Conservation (phyloP, 2,329 filamentous ascomycete species). For the Fusarium setosum region DNA sequence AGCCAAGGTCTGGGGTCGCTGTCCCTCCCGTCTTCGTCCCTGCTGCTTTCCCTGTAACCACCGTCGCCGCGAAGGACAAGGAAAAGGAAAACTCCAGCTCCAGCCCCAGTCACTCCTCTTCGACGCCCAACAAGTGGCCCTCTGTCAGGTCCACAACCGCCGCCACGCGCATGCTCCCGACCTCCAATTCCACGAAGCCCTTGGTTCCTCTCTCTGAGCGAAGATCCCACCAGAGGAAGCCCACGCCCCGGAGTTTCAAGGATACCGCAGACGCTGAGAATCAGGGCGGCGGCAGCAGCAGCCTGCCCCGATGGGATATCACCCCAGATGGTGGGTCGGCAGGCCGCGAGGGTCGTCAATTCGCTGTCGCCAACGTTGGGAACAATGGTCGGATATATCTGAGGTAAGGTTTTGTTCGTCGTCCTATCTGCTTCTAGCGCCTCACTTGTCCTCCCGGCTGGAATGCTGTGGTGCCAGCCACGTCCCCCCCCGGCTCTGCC, state of each 20-base stretch:
- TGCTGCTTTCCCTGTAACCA: constrained; percentile 6
- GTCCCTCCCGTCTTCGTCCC: constrained; percentile 7
- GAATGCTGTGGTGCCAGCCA: constrained; percentile 25
- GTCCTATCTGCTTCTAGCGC: constrained; percentile 8
- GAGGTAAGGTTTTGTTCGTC: constrained; percentile 63
- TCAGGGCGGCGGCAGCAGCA: too few species aligned
- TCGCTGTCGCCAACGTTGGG: constrained; percentile 84
- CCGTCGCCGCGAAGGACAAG: constrained; percentile 21
- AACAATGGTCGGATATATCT: constrained; percentile 87
- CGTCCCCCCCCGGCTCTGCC: constrained; percentile 19
- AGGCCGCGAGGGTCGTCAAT: constrained; percentile 75
- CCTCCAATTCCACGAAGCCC: constrained; percentile 46
- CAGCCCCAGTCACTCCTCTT: not conserved
- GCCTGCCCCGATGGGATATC: constrained; percentile 59
- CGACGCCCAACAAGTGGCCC: constrained; percentile 36
- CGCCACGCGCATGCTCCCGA: constrained; percentile 32
- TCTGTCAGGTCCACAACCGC: constrained; percentile 35
- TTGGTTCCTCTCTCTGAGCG: constrained; percentile 61
- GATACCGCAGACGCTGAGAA: constrained; percentile 57
- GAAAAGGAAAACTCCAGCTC: constrained; percentile 25
- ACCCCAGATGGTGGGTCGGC: constrained; percentile 70
- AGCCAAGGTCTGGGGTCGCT: constrained; percentile 30
- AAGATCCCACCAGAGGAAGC: constrained; percentile 55
- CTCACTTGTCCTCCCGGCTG: constrained; percentile 18
- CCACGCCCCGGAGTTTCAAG: constrained; percentile 55